Conservation (phyloP, 139 green algal genomes). For the Microglena sp. region DNA sequence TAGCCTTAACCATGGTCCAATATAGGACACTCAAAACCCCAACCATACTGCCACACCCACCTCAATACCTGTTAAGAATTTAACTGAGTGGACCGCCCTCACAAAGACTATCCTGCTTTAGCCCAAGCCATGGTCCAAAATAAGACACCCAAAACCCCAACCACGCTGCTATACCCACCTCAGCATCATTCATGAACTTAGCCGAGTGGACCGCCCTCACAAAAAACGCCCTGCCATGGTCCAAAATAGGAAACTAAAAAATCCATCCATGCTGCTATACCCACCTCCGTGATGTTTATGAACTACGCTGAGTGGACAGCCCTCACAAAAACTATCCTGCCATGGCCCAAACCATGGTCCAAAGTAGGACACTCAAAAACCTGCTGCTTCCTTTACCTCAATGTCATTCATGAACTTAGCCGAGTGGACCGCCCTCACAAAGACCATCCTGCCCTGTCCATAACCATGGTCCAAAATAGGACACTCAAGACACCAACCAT, state of each 20-base stretch:
- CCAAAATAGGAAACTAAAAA: too few relatives aligned
- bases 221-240: neutral
- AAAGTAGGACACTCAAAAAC: too few relatives aligned
- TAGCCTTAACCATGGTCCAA: too few relatives aligned
- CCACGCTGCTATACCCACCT: too few relatives aligned
- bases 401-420: constrained; percentile 70
- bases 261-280: neutral
- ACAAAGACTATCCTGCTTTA: constrained; percentile 99
- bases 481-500: too few relatives aligned
- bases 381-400: neutral
- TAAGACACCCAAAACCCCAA: too few relatives aligned
- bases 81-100: constrained; percentile 64
- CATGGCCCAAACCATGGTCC: too few relatives aligned
- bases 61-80: constrained; percentile 68
- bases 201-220: neutral
- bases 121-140: too few relatives aligned
- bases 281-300: constrained; percentile 62
- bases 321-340: constrained; percentile 96
- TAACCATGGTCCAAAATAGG: too few relatives aligned
- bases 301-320: constrained; percentile 68
- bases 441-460: too few relatives aligned
- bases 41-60: neutral
- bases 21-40: too few relatives aligned
- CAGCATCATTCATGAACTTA: too few relatives aligned
- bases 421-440: constrained; percentile 84